Evolutionary conservation across 208 protist genomes (phyloP), one percentile per base, ranked within the genome.

Genomic region (Angomonas desouzai): DNA sequence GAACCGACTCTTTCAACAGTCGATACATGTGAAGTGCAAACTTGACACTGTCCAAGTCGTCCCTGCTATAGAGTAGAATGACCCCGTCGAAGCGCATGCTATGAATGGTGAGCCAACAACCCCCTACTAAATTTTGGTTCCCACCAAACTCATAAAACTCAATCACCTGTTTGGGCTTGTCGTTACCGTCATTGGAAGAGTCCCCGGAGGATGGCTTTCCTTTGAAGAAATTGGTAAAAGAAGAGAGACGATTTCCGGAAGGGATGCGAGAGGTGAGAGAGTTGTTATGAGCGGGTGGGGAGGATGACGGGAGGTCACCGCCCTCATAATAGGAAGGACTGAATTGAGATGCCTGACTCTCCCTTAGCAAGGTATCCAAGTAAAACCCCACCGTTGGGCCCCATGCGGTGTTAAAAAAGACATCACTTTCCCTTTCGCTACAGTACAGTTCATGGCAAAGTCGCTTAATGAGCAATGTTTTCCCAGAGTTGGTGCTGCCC

Each of bases 131-230:
- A 36, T 76, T 78, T 49, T 80, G 79, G 23, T 76, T 85, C 18
- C 84, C 84, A 30, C 88, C 84, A 25, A 94, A 45, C 62, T 94
- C 88, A 68, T 89, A 76, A 40, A 94, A 85, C 62, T 89, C 84
- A 28, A 91, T 66, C 13, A 66, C 70, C 57, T 84, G 75, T 47
- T 25, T 29, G 36, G 6, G 11, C 25, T 30, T 30, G 40, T 45
- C 18, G 10, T 33, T 32, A 29, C 23, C 16, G 16, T 27, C 0
- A 33, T 20, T 25, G 29, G 55, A 20, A 3, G 45, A 4, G 20
- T 27, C n/a, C 9, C 18, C 45, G 3, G 45, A 9, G 9, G 36
- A 40, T 40, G 45, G 6, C 45, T 51, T 51, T 51, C 45, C 45
- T 16, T 51, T 51, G 45, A 51, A 51, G 18, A 51, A 23, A 6